These are phyloP conservation scores for Scheffersomyces spartinae DNA, from an alignment of 805 yeast species.

Conservation along the genomic window DNA sequence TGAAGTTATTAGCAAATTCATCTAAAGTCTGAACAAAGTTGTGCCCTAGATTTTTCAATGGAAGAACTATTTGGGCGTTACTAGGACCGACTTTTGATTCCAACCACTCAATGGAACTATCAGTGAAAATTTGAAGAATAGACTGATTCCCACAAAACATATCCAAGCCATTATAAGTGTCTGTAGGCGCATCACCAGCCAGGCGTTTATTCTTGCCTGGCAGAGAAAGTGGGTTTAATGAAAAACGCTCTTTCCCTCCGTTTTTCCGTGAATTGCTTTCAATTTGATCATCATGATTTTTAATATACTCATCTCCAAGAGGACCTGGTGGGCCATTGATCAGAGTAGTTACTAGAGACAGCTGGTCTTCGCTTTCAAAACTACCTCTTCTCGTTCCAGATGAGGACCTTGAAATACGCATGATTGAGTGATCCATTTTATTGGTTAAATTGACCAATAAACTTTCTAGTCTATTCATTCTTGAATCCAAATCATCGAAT, in stretches of 20 bases:
- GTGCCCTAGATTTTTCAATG: constrained; percentile 22
- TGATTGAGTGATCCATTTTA: constrained; percentile 8
- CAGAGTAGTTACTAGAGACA: too few species aligned
- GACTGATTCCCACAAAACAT: constrained; percentile 25
- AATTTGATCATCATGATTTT: constrained; percentile 4
- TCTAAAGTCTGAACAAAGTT: constrained; percentile 9
- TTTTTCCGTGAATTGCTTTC: constrained; percentile 1
- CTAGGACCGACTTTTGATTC: constrained; percentile 13
- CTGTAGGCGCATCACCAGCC: background rate
- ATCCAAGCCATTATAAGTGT: background rate
- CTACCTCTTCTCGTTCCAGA: background rate
- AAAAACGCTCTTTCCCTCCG: background rate
- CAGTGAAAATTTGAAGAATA: constrained; percentile 21
- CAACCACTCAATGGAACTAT: constrained; percentile 22
- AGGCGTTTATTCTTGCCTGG: constrained; percentile 1
- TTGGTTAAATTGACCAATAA: constrained; percentile 9
- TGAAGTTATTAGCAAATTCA: constrained; percentile 8
- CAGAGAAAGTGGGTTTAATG: background rate
- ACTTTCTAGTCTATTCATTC: constrained; percentile 13
- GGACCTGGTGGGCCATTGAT: too few species aligned
- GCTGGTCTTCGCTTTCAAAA: constrained; percentile 2
- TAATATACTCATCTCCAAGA: background rate
- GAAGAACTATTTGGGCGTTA: constrained; percentile 9
- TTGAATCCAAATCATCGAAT: constrained; percentile 8
- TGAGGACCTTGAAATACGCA: too few species aligned